phyloP scores from a whole-genome alignment of 768 basidiomycete species.

The Infundibulicybe gibba region DNA sequence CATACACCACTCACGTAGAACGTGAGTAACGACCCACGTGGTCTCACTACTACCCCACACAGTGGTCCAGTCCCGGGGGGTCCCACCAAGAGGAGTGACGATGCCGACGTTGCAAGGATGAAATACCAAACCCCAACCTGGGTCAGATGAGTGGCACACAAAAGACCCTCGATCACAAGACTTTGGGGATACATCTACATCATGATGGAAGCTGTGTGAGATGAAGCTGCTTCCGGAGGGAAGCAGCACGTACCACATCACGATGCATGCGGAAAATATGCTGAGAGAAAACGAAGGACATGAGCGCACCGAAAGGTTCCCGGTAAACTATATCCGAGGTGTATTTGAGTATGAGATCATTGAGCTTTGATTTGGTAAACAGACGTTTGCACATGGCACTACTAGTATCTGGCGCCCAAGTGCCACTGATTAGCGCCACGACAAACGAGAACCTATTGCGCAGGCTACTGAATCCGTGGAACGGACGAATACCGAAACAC shows the following conservation, averaged over 20 bases:
- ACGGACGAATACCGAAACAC: background rate
- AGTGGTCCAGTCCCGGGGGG: conserved; percentile 7
- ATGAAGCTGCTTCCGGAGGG: no score
- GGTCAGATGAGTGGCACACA: conserved; percentile 4
- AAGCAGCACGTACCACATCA: conserved; percentile 10
- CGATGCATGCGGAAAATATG: conserved; percentile 13
- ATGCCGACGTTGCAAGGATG: conserved; percentile 8
- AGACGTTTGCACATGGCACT: conserved; percentile 7
- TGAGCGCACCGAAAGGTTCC: conserved; percentile 13
- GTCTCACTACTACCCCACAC: conserved; percentile 12
- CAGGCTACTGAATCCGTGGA: no score
- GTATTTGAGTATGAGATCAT: background rate
- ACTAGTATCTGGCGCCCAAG: conserved; percentile 6
- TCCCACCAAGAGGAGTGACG: conserved; percentile 3
- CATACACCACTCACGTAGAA: conserved; percentile 11
- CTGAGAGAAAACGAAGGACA: conserved; percentile 14
- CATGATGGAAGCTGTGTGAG: no score
- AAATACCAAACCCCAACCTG: conserved; percentile 6
- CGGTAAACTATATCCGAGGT: conserved; percentile 9
- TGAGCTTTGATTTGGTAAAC: background rate
- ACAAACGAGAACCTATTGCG: background rate
- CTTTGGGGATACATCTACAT: conserved; percentile 4
- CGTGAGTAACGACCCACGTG: conserved; percentile 11
- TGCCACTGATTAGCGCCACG: conserved; percentile 6
- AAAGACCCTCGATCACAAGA: conserved; percentile 3